Conservation (phyloP, 257 asterid species). For the Solanum tarijense region DNA sequence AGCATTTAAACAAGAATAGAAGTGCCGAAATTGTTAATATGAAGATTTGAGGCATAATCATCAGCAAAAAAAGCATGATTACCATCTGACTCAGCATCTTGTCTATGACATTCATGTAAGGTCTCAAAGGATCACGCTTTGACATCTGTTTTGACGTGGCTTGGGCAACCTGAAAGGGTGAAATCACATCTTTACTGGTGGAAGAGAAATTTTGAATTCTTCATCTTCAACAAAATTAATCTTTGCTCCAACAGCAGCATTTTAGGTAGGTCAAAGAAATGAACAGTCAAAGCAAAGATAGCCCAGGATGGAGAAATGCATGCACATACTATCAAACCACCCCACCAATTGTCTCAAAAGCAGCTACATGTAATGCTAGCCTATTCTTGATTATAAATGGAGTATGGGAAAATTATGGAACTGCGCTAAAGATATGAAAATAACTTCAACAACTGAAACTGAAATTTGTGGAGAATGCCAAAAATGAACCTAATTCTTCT, state of each 20-base stretch:
- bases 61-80: constrained; percentile 12
- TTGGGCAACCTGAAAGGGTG: constrained; percentile 52
- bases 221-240: neutral
- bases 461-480: neutral
- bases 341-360: neutral
- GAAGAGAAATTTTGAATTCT: neutral
- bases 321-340: neutral
- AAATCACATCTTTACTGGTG: neutral
- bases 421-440: neutral
- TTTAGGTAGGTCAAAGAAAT: neutral
- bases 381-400: neutral
- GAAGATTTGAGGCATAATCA: neutral
- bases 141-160: constrained; percentile 81
- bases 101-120: constrained; percentile 62
- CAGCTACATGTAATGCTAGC: neutral
- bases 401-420: neutral
- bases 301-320: neutral
- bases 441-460: neutral
- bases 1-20: neutral
- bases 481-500: neutral
- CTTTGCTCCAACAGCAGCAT: neutral
- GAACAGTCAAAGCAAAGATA: neutral
- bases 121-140: constrained; percentile 63
- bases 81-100: constrained; percentile 63
- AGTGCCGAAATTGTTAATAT: neutral